phyloP scores from a whole-genome alignment of 495 filamentous ascomycete genomes.

The Penicillium chermesinum region DNA sequence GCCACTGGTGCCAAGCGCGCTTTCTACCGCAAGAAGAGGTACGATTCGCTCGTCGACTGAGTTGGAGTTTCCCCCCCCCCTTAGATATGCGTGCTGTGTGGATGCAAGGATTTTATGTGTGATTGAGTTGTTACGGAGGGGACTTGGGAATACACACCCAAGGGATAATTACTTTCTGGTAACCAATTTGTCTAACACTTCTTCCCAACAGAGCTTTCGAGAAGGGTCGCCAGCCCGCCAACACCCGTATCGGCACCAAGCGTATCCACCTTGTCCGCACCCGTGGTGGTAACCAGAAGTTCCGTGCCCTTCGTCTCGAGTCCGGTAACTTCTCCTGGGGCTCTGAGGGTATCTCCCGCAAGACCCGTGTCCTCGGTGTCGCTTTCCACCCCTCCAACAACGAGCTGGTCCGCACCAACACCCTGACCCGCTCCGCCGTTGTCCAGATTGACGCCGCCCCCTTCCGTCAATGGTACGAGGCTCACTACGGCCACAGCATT shows the following conservation, averaged over 20 bases:
- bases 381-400: slow-evolving; percentile 99
- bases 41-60: slow-evolving; percentile 34
- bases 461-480: slow-evolving; percentile 99
- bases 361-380: slow-evolving; percentile 97
- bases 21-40: slow-evolving; percentile 85
- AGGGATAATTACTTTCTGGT: slow-evolving; percentile 5
- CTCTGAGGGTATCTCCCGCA: slow-evolving; percentile 93
- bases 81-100: not conserved
- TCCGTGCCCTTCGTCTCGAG: slow-evolving; percentile 98
- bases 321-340: slow-evolving; percentile 99
- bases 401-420: slow-evolving; percentile 99
- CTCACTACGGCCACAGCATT: slow-evolving; percentile 88
- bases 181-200: slow-evolving; percentile 11
- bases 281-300: slow-evolving; percentile 98
- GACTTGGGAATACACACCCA: not conserved
- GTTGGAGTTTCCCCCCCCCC: slow-evolving; percentile 1
- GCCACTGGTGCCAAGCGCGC: slow-evolving; percentile 95
- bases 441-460: slow-evolving; percentile 98
- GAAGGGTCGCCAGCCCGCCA: slow-evolving; percentile 97
- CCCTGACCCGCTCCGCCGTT: slow-evolving; percentile 96
- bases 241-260: slow-evolving; percentile 98
- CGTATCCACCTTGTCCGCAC: slow-evolving; percentile 98
- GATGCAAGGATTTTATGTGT: slow-evolving; percentile 1
- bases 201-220: slow-evolving; percentile 81
- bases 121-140: not conserved